Evolutionary conservation across 352 stramenopile species (phyloP), one percentile per base, ranked within the genome.

Genomic region (Phytophthora vignae): DNA sequence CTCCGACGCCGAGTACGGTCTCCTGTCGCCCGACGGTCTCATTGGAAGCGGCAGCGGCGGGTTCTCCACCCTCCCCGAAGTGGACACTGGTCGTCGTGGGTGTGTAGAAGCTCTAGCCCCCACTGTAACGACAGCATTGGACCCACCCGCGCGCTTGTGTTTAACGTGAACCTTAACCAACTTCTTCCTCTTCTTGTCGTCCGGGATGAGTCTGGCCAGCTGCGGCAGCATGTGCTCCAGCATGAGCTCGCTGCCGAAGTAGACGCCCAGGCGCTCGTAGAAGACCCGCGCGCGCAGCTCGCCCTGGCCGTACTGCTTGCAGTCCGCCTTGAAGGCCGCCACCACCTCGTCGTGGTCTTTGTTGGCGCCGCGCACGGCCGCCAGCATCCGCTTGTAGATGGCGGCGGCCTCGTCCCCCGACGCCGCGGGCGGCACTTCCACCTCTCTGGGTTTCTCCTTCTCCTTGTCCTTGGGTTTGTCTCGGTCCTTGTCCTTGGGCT

Each of bases 301-400:
- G 14, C 83, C 87, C 57, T 90, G 82, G 14, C 88, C 88, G 60
- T 85, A 96, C 29, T 74, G 74, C 71, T 93, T 94, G 72, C 88
- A 96, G 75, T 94, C 88, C 14, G 74, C 61, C 75, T 94, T 94
- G 73, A 96, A 96, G 19, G 82, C 85, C 2, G 74, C 62, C 3
- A 92, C 80, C 5, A 90, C 82, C 52, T 94, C 85, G 62, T 94
- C 77, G 57, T 92, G 88, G 69, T 89, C 80, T 29, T 73, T 79
- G 69, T 95, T 92, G 22, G 87, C 86, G 31, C 86, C 87, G 46
- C 85, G 84, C 55, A 96, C 88, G 4, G 85, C 85, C 33, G 87
- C 87, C 21, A 96, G 72, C 79, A 96, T 90, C 29, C 84, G 76
- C 68, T 91, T 94, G 79, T 96, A 96, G 58, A 96, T 93, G 15